Evolutionary conservation across 805 yeast species (phyloP), one percentile per base, ranked within the genome.

Genomic region (Lipomyces yamadae): DNA sequence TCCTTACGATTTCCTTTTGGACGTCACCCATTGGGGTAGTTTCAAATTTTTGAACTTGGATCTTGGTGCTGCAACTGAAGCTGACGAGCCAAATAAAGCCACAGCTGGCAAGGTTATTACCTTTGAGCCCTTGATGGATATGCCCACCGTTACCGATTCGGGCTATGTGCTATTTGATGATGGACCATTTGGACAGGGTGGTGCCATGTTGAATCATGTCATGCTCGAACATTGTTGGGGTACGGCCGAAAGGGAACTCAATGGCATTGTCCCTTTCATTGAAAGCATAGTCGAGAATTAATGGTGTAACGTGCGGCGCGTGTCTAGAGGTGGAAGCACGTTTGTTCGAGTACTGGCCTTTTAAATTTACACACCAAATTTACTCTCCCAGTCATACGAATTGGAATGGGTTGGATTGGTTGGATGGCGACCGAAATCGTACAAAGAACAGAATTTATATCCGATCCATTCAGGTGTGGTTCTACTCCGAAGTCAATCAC

Each of bases 111-210:
- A 50, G 55, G 55, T 50, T 29, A 24, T 50, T 18, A 13, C 32
- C 32, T 50, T 50, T 50, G 55, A 50, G 7, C 55, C 55, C 29
- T 29, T 50, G 55, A 50, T 50, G 55, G 29, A 24, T 24, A 24
- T 50, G 29, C 11, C 55, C 32, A 2, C 55, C 13, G 55, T 50
- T 18, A 50, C 55, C 32, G 55, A 50, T 50, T 6, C 32, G 29
- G 55, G 13, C 55, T 18, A 24, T 18, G 32, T 50, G 11, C 55
- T 50, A 24, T 50, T 50, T 50, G 32, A 50, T 13, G 55, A 50
- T 29, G 55, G 55, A 24, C 55, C 55, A 10, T 50, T 50, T 50
- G 55, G 55, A 50, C 32, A 50, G 29, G 55, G 55, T 24, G 55
- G 55, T 24, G 55, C 55, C 32, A 2, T 29, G 55, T 29, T 50